A percentile compares a stretch with the other conserved stretches of the same genome.
These are phyloP conservation scores for Raddia distichophylla DNA, from an alignment of 176 grass and related monocot species.

Conservation along the genomic window DNA sequence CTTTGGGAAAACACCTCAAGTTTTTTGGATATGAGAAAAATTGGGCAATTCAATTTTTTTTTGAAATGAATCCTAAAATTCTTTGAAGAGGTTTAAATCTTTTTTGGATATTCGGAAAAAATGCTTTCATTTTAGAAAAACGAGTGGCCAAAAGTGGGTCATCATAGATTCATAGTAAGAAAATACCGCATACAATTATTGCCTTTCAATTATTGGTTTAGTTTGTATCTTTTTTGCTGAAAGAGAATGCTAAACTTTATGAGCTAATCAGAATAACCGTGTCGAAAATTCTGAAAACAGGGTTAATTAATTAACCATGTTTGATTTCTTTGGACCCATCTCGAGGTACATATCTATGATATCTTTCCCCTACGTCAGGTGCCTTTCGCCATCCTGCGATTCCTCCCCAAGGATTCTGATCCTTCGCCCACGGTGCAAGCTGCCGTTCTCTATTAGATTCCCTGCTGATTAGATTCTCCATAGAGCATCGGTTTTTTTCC, in stretches of 20 bases:
- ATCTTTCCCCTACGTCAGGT: background rate
- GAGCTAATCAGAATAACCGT: constrained; percentile 8
- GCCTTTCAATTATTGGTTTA: background rate
- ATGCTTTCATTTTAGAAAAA: too few relatives aligned
- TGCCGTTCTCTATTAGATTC: background rate
- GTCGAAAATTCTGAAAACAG: background rate
- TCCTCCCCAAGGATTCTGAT: constrained; percentile 3
- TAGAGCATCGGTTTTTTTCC: background rate
- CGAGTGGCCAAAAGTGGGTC: too few relatives aligned
- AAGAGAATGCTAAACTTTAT: constrained; percentile 10
- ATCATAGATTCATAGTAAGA: background rate
- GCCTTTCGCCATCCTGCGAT: background rate
- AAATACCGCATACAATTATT: background rate
- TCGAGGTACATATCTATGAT: too few relatives aligned
- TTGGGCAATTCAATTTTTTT: too few relatives aligned
- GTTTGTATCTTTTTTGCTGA: background rate
- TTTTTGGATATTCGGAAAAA: too few relatives aligned
- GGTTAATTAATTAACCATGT: background rate
- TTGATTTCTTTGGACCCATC: background rate
- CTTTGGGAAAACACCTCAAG: too few relatives aligned
- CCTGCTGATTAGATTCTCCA: constrained; percentile 34
- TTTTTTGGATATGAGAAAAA: too few relatives aligned
- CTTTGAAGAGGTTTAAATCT: too few relatives aligned
- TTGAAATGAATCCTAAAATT: too few relatives aligned
- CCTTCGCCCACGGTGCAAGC: background rate